Evolutionary conservation across 2,329 filamentous ascomycete species (phyloP).

Genomic region (Didymella segeticola): DNA sequence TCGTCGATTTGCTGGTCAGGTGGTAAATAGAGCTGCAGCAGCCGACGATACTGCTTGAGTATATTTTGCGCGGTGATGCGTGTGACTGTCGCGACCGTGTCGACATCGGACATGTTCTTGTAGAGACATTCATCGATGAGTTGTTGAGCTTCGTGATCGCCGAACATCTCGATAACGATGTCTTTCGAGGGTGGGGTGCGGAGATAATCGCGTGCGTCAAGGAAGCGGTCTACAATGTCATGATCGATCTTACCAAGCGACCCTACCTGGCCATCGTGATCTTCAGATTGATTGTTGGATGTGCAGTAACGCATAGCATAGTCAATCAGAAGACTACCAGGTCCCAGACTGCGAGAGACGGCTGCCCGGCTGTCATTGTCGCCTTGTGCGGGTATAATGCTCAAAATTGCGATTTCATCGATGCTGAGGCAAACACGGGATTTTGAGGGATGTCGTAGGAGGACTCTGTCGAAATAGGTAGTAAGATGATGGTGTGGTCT

Average conservation of each 20-base stretch:
- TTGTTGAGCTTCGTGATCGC: constrained; percentile 62
- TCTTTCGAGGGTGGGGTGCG: constrained; percentile 60
- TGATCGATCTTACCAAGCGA: constrained; percentile 58
- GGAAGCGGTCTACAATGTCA: constrained; percentile 60
- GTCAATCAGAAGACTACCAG: constrained; percentile 64
- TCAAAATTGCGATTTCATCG: constrained; percentile 67
- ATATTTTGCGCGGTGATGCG: constrained; percentile 66
- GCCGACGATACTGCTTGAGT: constrained; percentile 58
- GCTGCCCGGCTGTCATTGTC: constrained; percentile 47
- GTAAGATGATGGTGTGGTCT: constrained; percentile 64
- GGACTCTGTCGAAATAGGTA: constrained; percentile 63
- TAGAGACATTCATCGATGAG: constrained; percentile 57
- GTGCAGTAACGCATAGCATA: constrained; percentile 63
- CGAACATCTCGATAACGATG: constrained; percentile 66
- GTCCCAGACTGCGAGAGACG: constrained; percentile 64
- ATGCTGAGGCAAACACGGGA: constrained; percentile 68
- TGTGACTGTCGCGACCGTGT: constrained; percentile 65
- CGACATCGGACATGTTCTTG: constrained; percentile 57
- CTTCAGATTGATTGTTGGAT: constrained; percentile 58
- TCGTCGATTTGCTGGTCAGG: constrained; percentile 56
- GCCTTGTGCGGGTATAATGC: constrained; percentile 62
- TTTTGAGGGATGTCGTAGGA: constrained; percentile 64
- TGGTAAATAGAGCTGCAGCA: constrained; percentile 49
- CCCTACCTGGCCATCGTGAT: constrained; percentile 61
- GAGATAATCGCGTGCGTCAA: constrained; percentile 59